These are phyloP conservation scores for Hevea brasiliensis DNA, from an alignment of 345 rosid genomes.

Conservation along the genomic window DNA sequence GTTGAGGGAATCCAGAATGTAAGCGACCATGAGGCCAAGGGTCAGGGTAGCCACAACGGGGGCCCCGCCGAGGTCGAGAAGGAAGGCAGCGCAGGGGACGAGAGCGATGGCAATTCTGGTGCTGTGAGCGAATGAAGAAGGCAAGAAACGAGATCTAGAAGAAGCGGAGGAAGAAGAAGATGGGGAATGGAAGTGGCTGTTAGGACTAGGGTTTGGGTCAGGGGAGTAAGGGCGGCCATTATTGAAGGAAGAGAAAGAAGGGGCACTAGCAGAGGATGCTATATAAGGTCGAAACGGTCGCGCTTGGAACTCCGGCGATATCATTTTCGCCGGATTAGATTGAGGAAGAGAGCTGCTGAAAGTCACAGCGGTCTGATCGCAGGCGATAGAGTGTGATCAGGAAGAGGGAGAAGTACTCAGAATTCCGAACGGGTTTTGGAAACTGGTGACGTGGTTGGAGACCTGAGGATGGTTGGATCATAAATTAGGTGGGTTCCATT, in stretches of 20 bases:
- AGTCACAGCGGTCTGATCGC: background rate
- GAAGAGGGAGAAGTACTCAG: slow-evolving; percentile 1
- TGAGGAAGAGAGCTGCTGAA: background rate
- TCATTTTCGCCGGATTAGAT: slow-evolving; percentile 51
- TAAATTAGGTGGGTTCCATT: background rate
- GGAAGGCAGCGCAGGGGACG: slow-evolving; percentile 79
- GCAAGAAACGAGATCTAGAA: slow-evolving; percentile 60
- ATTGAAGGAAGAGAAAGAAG: slow-evolving; percentile 44
- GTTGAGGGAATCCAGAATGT: slow-evolving; percentile 83
- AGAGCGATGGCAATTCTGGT: slow-evolving; percentile 73
- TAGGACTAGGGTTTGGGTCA: slow-evolving; percentile 42
- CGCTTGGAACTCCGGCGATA: slow-evolving; percentile 89
- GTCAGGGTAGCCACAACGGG: slow-evolving; percentile 77
- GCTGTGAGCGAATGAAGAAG: slow-evolving; percentile 80
- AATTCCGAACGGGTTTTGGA: background rate
- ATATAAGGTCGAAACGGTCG: slow-evolving; percentile 84
- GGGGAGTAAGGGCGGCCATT: slow-evolving; percentile 40
- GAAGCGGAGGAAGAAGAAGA: slow-evolving; percentile 31
- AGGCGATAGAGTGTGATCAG: background rate
- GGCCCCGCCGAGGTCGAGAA: slow-evolving; percentile 94
- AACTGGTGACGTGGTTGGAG: slow-evolving; percentile 29
- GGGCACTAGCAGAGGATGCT: slow-evolving; percentile 37
- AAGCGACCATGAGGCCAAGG: slow-evolving; percentile 82
- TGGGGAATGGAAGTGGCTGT: slow-evolving; percentile 29
- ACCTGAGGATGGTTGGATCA: slow-evolving; percentile 27